A percentile compares a stretch with the other conserved stretches of the same genome.
phyloP scores from a whole-genome alignment of 2,329 filamentous ascomycete genomes.

The Aureobasidium namibiae region DNA sequence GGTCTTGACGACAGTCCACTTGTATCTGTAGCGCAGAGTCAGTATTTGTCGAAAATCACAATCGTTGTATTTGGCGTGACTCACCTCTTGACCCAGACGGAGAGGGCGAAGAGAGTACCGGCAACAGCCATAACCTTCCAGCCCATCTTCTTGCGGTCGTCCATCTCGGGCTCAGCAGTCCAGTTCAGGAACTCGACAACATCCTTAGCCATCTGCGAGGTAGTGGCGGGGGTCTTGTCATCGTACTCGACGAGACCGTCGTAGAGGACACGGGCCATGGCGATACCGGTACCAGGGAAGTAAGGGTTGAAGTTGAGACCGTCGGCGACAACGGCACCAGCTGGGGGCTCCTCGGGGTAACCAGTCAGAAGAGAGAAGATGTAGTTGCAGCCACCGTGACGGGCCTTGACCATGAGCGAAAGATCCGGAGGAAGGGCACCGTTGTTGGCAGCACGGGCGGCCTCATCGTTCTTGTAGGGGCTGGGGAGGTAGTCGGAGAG shows the following conservation, averaged over 20 bases:
- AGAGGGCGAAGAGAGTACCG: conserved; percentile 71
- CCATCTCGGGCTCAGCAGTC: conserved; percentile 98
- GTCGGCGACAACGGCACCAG: conserved; percentile 73
- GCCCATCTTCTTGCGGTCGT: conserved; percentile 99
- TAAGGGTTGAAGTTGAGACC: conserved; percentile 99
- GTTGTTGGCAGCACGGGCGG: conserved; percentile 94
- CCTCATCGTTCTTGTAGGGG: conserved; percentile 99
- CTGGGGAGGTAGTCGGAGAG: conserved; percentile 91
- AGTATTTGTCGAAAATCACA: conserved; percentile 17
- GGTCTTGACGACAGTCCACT: conserved; percentile 94
- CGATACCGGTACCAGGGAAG: conserved; percentile 98
- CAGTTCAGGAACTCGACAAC: conserved; percentile 99
- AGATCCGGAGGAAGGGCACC: conserved; percentile 96
- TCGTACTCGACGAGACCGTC: conserved; percentile 98
- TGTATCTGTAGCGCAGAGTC: conserved; percentile 54
- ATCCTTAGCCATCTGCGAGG: conserved; percentile 99
- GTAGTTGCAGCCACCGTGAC: conserved; percentile 97
- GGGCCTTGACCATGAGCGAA: conserved; percentile 92
- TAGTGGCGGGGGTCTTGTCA: conserved; percentile 85
- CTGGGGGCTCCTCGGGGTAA: conserved; percentile 92
- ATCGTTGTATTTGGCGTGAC: conserved; percentile 16
- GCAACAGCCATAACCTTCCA: conserved; percentile 86
- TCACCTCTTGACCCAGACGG: conserved; percentile 90
- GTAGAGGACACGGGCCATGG: conserved; percentile 97
- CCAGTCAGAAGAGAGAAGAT: conserved; percentile 95